These are phyloP conservation scores for Xylariaceae sp. DNA, from an alignment of 2,329 filamentous ascomycete species.

Conservation along the genomic window DNA sequence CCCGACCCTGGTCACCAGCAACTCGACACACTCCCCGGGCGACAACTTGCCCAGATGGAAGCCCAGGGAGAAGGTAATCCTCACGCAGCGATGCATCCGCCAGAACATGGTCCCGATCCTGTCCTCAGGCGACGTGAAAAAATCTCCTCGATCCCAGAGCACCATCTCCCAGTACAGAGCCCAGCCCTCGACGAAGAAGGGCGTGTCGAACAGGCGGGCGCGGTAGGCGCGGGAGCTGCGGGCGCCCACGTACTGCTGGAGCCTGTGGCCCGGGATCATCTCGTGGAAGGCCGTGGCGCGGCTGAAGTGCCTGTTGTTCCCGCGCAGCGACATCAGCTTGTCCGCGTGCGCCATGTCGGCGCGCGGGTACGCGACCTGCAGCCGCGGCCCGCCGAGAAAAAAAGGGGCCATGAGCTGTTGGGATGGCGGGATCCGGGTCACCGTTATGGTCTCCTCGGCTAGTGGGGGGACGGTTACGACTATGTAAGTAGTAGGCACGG, in stretches of 20 bases:
- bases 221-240: constrained; percentile 46
- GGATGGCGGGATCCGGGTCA: constrained; percentile 51
- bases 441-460: constrained; percentile 48
- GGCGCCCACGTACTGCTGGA: constrained; percentile 45
- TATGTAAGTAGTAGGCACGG: background rate
- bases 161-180: constrained; percentile 58
- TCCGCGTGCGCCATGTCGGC: constrained; percentile 45
- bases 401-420: constrained; percentile 52
- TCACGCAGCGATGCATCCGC: constrained; percentile 56
- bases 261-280: constrained; percentile 53
- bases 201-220: constrained; percentile 43
- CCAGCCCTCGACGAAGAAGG: constrained; percentile 58
- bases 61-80: constrained; percentile 52
- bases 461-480: constrained; percentile 50
- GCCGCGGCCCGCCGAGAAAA: constrained; percentile 50
- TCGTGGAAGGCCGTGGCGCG: constrained; percentile 57
- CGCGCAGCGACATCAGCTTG: constrained; percentile 55
- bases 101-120: constrained; percentile 55
- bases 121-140: constrained; percentile 45
- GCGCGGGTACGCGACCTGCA: constrained; percentile 53
- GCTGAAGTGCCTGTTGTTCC: constrained; percentile 53
- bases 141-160: constrained; percentile 49
- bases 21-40: constrained; percentile 49
- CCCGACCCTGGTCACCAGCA: constrained; percentile 51
- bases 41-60: constrained; percentile 53